A percentile compares a stretch with the other conserved stretches of the same genome.
Evolutionary conservation across 106 monocot genomes (phyloP).

Genomic region (Platanthera guangdongensis): DNA sequence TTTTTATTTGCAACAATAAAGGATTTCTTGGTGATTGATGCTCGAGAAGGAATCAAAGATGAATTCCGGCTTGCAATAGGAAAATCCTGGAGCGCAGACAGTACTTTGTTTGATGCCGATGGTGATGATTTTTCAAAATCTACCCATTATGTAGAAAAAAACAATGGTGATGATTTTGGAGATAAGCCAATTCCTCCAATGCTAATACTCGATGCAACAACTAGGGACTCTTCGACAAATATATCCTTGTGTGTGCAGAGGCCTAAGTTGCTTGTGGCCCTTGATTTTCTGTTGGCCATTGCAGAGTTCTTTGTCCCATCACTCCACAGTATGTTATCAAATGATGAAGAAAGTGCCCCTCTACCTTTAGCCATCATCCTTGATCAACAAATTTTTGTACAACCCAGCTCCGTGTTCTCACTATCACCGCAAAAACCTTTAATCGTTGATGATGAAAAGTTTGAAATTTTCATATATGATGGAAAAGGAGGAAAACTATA

Average conservation of each 20-base stretch:
- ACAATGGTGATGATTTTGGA: conserved; percentile 18
- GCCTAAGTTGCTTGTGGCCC: conserved; percentile 87
- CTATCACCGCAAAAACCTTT: conserved; percentile 73
- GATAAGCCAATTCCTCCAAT: conserved; percentile 51
- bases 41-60: conserved; percentile 82
- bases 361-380: conserved; percentile 45
- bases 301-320: conserved; percentile 86
- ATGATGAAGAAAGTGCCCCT: conserved; percentile 50
- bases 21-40: conserved; percentile 80
- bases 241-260: conserved; percentile 73
- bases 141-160: conserved; percentile 14
- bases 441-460: conserved; percentile 72
- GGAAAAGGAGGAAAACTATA: conserved; percentile 80
- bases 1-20: conserved; percentile 90
- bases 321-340: conserved; percentile 52
- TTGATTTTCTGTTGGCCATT: conserved; percentile 79
- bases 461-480: conserved; percentile 90
- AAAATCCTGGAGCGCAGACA: conserved; percentile 36
- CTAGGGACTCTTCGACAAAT: conserved; percentile 43
- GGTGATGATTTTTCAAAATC: conserved; percentile 14
- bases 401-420: conserved; percentile 45
- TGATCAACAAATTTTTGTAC: conserved; percentile 55
- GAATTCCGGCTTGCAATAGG: conserved; percentile 90
- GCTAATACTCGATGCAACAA: conserved; percentile 87
- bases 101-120: conserved; percentile 17